A percentile compares a stretch with the other conserved stretches of the same genome.
phyloP scores from a whole-genome alignment of 441 rosid species.

The Erodium texanum region DNA sequence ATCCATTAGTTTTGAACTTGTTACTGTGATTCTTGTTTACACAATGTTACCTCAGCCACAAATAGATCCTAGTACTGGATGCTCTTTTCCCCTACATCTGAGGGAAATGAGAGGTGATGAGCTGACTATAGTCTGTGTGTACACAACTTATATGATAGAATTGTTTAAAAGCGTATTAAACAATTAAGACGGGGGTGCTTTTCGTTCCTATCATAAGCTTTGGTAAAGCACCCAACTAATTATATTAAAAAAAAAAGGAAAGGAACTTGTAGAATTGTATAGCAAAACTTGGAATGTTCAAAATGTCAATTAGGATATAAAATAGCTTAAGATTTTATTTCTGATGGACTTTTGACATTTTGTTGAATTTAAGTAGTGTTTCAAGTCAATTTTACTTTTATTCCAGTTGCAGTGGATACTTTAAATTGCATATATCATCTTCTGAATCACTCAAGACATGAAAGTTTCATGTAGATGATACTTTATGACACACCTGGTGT shows the following conservation, averaged over 20 bases:
- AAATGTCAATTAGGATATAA: not conserved
- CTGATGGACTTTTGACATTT: not conserved
- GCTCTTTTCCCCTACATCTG: not conserved
- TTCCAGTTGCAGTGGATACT: not conserved
- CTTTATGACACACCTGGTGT: conserved; percentile 94
- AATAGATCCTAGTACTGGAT: not conserved
- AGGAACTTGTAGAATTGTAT: not conserved
- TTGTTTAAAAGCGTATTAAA: not conserved
- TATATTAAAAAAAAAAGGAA: not conserved
- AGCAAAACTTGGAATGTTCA: no score
- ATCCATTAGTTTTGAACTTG: not conserved
- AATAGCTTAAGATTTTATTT: not conserved
- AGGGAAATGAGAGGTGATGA: not conserved
- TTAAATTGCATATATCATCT: not conserved
- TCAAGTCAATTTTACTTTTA: not conserved
- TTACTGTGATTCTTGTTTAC: not conserved
- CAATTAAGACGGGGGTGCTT: not conserved
- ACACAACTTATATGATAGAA: not conserved
- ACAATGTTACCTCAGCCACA: not conserved
- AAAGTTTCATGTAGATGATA: conserved; percentile 49
- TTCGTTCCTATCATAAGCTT: not conserved
- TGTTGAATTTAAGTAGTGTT: not conserved
- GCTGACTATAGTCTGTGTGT: not conserved
- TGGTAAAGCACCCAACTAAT: not conserved
- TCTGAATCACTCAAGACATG: not conserved